These are phyloP conservation scores for Coemansia sp. DNA, from an alignment of 192 early-diverging fungal species.

Conservation along the genomic window DNA sequence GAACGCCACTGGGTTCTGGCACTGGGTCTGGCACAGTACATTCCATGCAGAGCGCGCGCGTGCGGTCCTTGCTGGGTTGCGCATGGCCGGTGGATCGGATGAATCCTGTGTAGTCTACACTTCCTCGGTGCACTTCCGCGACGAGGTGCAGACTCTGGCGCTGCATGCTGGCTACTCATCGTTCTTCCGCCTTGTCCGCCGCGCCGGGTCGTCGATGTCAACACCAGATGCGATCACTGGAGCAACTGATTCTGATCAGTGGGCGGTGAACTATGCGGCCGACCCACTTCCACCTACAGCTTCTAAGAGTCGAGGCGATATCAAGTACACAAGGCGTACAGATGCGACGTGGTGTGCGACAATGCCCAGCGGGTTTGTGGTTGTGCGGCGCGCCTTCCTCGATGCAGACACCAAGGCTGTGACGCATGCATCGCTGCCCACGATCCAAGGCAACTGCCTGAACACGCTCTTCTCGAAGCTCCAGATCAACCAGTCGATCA, in stretches of 20 bases:
- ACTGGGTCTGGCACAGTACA: slow-evolving; percentile 17
- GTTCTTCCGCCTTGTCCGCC: slow-evolving; percentile 17
- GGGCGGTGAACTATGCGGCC: slow-evolving; percentile 21
- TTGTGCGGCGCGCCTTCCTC: slow-evolving; percentile 24
- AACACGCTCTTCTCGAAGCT: slow-evolving; percentile 96
- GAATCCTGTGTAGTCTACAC: slow-evolving; percentile 9
- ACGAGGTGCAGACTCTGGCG: slow-evolving; percentile 37
- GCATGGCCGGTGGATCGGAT: not conserved
- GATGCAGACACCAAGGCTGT: slow-evolving; percentile 9
- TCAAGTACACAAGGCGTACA: slow-evolving; percentile 20
- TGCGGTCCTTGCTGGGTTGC: slow-evolving; percentile 22
- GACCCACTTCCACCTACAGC: slow-evolving; percentile 12
- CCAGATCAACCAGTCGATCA: slow-evolving; percentile 99
- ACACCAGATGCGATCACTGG: not conserved
- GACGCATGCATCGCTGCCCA: slow-evolving; percentile 24
- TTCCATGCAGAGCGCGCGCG: slow-evolving; percentile 18
- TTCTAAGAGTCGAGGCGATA: slow-evolving; percentile 13
- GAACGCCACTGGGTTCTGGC: slow-evolving; percentile 8
- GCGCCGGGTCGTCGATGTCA: not conserved
- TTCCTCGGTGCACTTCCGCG: slow-evolving; percentile 18
- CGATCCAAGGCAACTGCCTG: slow-evolving; percentile 56
- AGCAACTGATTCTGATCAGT: slow-evolving; percentile 8
- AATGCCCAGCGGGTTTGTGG: slow-evolving; percentile 36
- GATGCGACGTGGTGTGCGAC: slow-evolving; percentile 42
- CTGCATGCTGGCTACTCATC: slow-evolving; percentile 43